A percentile compares a stretch with the other conserved stretches of the same genome.
Conservation (phyloP, 805 yeast genomes). For the Candida ficus region DNA sequence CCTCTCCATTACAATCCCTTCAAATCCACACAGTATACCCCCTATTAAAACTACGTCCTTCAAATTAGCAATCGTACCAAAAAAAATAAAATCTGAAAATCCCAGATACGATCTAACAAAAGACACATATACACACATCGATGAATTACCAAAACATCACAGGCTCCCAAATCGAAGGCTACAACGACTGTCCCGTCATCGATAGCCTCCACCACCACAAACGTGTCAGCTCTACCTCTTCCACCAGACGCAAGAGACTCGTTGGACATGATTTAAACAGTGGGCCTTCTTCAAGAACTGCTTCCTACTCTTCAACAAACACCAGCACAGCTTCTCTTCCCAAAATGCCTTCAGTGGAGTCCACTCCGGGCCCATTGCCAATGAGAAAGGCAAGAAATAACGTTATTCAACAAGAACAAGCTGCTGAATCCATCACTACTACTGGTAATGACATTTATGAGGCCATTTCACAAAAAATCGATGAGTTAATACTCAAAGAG, state of each 20-base stretch:
- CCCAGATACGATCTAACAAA: background rate
- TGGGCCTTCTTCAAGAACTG: background rate
- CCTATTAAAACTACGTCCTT: no score
- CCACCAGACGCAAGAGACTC: constrained; percentile 3
- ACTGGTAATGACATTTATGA: no score
- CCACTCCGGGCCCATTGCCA: background rate
- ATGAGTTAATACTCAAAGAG: background rate
- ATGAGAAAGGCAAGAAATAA: background rate
- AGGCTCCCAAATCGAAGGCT: constrained; percentile 37
- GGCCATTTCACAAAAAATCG: no score
- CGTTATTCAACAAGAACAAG: background rate
- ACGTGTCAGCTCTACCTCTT: background rate
- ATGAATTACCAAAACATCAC: constrained; percentile 32
- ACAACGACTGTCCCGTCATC: constrained; percentile 37
- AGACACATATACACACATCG: constrained; percentile 1
- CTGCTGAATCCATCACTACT: no score
- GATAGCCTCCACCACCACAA: constrained; percentile 11
- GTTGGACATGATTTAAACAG: constrained; percentile 1
- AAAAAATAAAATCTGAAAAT: no score
- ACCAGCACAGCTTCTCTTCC: background rate
- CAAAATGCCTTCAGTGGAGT: background rate
- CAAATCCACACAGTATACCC: no score
- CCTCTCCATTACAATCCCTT: no score
- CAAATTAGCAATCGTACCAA: no score
- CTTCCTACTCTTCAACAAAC: background rate